These are phyloP conservation scores for Oryza meridionalis DNA, from an alignment of 176 grass and related monocot genomes.

Conservation along the genomic window DNA sequence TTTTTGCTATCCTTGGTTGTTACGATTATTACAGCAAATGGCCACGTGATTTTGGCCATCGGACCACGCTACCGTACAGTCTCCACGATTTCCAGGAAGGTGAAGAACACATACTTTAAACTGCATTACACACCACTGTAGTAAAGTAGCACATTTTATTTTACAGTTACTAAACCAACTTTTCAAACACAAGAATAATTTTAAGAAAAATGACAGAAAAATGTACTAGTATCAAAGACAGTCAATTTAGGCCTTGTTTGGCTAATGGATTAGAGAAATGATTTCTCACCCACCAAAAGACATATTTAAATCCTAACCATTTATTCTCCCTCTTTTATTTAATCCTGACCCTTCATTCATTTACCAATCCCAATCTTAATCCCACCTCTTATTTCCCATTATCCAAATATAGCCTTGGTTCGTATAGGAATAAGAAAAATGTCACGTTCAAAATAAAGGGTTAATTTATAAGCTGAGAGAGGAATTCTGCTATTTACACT, in stretches of 20 bases:
- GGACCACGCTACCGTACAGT: background rate
- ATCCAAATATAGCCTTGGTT: too few species aligned
- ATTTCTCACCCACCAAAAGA: too few species aligned
- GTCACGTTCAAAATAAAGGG: background rate
- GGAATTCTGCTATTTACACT: background rate
- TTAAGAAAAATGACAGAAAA: background rate
- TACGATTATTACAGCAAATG: conserved; percentile 6
- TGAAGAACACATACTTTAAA: background rate
- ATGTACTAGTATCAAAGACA: background rate
- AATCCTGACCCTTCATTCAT: too few species aligned
- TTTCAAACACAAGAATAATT: background rate
- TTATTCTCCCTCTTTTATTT: too few species aligned
- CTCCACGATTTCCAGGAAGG: background rate
- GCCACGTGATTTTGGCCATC: background rate
- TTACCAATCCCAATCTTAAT: too few species aligned
- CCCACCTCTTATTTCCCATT: too few species aligned
- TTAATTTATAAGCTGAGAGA: background rate
- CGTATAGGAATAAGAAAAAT: background rate
- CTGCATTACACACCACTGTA: background rate
- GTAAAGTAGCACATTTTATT: background rate
- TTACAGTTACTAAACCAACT: too few species aligned
- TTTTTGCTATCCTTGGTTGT: background rate
- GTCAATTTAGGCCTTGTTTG: background rate
- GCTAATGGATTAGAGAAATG: too few species aligned
- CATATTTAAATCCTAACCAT: too few species aligned